Evolutionary conservation across 495 filamentous ascomycete species (phyloP).

Genomic region (Penicillium fimorum): DNA sequence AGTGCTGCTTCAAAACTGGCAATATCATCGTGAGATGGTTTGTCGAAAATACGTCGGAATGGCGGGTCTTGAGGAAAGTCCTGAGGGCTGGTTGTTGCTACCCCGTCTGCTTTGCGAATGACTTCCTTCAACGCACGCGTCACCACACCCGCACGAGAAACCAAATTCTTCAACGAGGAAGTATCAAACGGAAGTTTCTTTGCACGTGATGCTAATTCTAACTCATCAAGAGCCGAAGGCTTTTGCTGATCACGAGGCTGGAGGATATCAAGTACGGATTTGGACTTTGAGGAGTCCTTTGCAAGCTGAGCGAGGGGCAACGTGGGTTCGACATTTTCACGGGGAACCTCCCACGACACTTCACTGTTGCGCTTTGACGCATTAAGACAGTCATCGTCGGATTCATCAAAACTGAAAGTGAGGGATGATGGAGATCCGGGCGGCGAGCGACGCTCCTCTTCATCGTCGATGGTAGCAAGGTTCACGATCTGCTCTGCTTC

Average conservation of each 20-base stretch:
- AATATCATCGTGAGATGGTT: constrained; percentile 36
- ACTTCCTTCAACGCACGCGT: constrained; percentile 71
- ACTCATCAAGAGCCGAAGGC: constrained; percentile 43
- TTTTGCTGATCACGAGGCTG: constrained; percentile 61
- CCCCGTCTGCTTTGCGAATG: constrained; percentile 75
- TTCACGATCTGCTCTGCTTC: constrained; percentile 88
- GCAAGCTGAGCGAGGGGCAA: constrained; percentile 21
- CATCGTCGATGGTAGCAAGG: constrained; percentile 79
- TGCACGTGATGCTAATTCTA: constrained; percentile 44
- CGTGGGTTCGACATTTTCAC: neutral
- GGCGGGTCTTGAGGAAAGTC: constrained; percentile 38
- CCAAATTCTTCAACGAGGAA: constrained; percentile 80
- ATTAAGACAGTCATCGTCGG: constrained; percentile 56
- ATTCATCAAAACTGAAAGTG: constrained; percentile 56
- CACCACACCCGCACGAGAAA: constrained; percentile 76
- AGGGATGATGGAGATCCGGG: constrained; percentile 53
- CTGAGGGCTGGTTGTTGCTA: constrained; percentile 60
- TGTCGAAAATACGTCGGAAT: constrained; percentile 48
- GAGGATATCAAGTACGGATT: constrained; percentile 80
- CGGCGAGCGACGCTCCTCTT: constrained; percentile 52
- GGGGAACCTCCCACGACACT: constrained; percentile 30
- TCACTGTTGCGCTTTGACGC: constrained; percentile 38
- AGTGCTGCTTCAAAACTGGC: constrained; percentile 34
- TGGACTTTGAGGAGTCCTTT: constrained; percentile 60
- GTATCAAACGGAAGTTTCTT: constrained; percentile 92